Percentiles rank a stretch among this genome's conserved stretches.
Evolutionary conservation across 768 basidiomycete species (phyloP).

Genomic region (Hebeloma cylindrosporum): DNA sequence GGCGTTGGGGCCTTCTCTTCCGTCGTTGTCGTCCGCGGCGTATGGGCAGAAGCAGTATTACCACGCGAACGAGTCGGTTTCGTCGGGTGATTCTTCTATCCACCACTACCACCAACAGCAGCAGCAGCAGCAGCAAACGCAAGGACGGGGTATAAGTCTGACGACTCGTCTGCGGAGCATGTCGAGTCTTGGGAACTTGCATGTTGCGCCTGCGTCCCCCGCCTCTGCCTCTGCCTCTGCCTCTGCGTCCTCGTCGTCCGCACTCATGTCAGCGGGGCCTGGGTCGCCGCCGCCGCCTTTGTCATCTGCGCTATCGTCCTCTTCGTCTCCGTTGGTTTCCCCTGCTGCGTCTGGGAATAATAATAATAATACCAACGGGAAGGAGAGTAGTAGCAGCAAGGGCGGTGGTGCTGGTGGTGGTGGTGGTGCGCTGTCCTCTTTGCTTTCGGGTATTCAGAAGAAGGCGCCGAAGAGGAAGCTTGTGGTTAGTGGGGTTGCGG

Average conservation of each 20-base stretch:
- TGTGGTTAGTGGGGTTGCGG: conserved; percentile 33
- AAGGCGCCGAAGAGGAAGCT: conserved; percentile 29
- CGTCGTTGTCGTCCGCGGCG: no score
- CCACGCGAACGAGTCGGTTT: no score
- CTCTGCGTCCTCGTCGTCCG: neutral
- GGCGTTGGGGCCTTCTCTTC: no score
- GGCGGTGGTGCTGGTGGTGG: neutral
- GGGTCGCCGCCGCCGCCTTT: neutral
- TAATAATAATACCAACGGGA: no score
- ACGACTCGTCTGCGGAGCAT: conserved; percentile 20
- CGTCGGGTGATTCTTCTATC: no score
- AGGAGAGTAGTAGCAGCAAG: no score
- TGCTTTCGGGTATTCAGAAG: no score
- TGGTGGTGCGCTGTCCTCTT: conserved; percentile 6
- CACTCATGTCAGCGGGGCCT: no score
- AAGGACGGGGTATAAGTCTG: neutral
- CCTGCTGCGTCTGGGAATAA: no score
- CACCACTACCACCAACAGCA: no score
- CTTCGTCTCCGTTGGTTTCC: conserved; percentile 2
- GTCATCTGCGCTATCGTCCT: conserved; percentile 1
- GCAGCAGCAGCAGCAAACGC: neutral
- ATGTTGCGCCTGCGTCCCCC: neutral
- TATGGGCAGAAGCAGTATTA: no score
- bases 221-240: neutral
- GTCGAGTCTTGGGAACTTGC: conserved; percentile 17